Percentiles rank a stretch among this genome's conserved stretches.
phyloP scores from a whole-genome alignment of 305 asterid genomes.

The Solanum hybrid region DNA sequence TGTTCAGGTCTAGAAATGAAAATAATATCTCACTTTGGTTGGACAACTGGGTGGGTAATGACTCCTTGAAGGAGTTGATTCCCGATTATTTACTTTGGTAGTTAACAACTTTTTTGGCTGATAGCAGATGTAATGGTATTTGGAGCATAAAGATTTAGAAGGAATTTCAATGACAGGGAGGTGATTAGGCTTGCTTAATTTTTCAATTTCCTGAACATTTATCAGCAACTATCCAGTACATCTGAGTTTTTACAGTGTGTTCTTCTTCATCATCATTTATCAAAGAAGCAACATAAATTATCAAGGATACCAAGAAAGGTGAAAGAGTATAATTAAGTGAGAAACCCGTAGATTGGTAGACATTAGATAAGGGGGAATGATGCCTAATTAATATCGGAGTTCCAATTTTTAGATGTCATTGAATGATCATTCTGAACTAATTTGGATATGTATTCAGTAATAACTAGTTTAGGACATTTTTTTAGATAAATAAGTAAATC shows the following conservation, averaged over 20 bases:
- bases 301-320: not conserved
- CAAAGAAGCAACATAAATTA: not conserved
- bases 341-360: not conserved
- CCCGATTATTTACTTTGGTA: not conserved
- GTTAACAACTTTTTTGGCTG: not conserved
- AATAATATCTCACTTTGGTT: not conserved
- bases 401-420: not conserved
- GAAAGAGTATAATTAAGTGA: not conserved
- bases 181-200: not conserved
- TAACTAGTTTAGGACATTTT: not conserved
- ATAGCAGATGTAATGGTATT: not conserved
- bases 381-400: not conserved
- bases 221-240: not conserved
- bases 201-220: not conserved
- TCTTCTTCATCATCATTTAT: not conserved
- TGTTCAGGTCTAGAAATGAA: not conserved
- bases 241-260: not conserved
- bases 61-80: not conserved
- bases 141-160: not conserved
- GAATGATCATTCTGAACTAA: not conserved
- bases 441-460: not conserved
- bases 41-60: not conserved
- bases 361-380: not conserved
- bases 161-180: not conserved
- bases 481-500: not conserved